Evolutionary conservation across 192 early-diverging fungal species (phyloP), one percentile per base, ranked within the genome.

Genomic region (Geranomyces michiganensis): DNA sequence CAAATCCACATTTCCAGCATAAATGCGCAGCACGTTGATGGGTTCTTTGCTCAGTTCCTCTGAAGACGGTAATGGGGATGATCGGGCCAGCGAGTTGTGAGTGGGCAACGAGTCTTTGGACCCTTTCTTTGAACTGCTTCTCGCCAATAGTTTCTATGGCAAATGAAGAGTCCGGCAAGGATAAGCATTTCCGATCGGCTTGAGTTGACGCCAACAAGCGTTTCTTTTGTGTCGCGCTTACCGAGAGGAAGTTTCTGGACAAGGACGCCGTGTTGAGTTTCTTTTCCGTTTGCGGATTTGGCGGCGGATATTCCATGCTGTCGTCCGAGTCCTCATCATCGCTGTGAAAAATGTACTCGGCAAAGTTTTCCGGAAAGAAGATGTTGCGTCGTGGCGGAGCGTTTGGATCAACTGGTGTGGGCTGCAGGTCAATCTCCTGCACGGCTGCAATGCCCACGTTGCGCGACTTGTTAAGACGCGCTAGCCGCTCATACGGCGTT

Each of bases 401-500:
- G 29, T 26, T 29, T 33, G 58, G 58, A 29, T 27, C 29, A 29
- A 60, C 29, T 8, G 58, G 31, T 71, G 69, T 15, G 61, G 67
- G 75, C 68, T 17, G 22, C 31, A 36, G 74, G 79, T 71, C 84
- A 82, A 30, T 68, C 74, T 51, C 74, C 51, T 72, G 83, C 66
- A 71, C 75, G 27, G 69, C 62, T 26, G 82, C 62, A 59, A 84
- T 76, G 62, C 87, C 81, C 3, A 93, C 86, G 79, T 93, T 93
- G 32, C 84, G 74, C 62, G 84, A 81, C 68, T 90, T 90, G 73
- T 94, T 92, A 29, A 94, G 73, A 43, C 92, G 82, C 13, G 91
- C 92, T 44, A 94, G 67, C 31, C 90, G 84, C 70, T 94, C 92
- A 73, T 80, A 90, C 0, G 92, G 92, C 2, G 91, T 93, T 85